Evolutionary conservation across 768 basidiomycete species (phyloP).

Genomic region (Russula vinacea): DNA sequence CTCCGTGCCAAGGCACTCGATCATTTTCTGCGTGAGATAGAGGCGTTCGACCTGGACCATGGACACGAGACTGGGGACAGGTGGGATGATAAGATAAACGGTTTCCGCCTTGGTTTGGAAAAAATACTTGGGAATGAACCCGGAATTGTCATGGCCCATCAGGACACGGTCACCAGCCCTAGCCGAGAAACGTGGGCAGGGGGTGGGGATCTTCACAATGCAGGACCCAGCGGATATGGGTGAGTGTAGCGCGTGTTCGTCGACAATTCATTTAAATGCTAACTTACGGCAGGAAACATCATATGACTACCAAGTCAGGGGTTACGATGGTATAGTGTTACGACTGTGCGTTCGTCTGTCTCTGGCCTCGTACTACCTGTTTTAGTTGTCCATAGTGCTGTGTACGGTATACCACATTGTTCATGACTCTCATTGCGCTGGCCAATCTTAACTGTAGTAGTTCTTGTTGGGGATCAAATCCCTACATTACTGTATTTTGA

Average conservation of each 20-base stretch:
- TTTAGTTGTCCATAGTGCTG: neutral
- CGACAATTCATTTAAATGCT: neutral
- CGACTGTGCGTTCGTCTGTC: neutral
- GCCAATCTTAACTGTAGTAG: neutral
- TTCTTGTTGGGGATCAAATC: too few relatives aligned
- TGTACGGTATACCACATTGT: neutral
- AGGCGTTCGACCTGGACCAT: conserved; percentile 56
- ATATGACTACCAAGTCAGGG: conserved; percentile 2
- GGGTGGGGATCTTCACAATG: neutral
- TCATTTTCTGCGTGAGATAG: conserved; percentile 60
- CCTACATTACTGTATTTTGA: too few relatives aligned
- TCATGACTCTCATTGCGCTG: neutral
- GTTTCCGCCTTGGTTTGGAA: conserved; percentile 45
- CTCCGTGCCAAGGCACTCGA: conserved; percentile 58
- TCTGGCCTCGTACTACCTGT: neutral
- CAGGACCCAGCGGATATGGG: neutral
- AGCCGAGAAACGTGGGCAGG: neutral
- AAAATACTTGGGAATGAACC: conserved; percentile 44
- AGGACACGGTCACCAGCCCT: neutral
- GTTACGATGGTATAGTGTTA: neutral
- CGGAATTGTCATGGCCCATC: conserved; percentile 22
- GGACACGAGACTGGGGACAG: conserved; percentile 43
- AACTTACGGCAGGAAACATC: conserved; percentile 1
- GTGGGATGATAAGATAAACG: conserved; percentile 35
- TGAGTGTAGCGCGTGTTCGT: neutral